phyloP scores from a whole-genome alignment of 129 eudicot genomes.

The Ambrosia artemisiifolia region DNA sequence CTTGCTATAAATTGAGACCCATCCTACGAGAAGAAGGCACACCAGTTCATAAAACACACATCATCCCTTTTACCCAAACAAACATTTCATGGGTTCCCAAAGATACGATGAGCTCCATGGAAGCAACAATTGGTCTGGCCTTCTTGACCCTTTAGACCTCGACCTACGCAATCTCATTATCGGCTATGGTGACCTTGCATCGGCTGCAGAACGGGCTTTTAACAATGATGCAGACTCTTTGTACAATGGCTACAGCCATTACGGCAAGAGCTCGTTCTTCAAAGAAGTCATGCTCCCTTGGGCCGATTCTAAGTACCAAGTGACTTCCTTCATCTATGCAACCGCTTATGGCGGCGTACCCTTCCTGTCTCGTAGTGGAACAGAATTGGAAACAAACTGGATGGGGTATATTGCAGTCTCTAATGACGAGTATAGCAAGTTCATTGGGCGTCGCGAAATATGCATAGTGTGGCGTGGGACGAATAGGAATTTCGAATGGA shows the following conservation, averaged over 20 bases:
- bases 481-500: slow-evolving; percentile 31
- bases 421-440: slow-evolving; percentile 37
- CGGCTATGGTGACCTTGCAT: slow-evolving; percentile 65
- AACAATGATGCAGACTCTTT: slow-evolving; percentile 50
- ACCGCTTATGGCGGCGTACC: not conserved
- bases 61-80: no score
- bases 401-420: slow-evolving; percentile 59
- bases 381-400: slow-evolving; percentile 47
- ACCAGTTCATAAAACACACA: not conserved
- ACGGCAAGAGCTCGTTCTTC: slow-evolving; percentile 25
- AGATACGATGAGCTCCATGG: slow-evolving; percentile 32
- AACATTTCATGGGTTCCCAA: slow-evolving; percentile 14
- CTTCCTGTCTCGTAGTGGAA: slow-evolving; percentile 13
- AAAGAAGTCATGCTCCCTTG: slow-evolving; percentile 25
- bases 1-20: slow-evolving; percentile 12
- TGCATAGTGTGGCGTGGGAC: slow-evolving; percentile 58
- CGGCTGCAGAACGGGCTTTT: slow-evolving; percentile 54
- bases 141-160: slow-evolving; percentile 62
- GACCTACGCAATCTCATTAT: slow-evolving; percentile 41
- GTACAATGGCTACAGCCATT: slow-evolving; percentile 42
- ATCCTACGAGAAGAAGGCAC: not conserved
- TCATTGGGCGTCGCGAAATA: slow-evolving; percentile 51
- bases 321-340: slow-evolving; percentile 35
- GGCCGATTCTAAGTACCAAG: slow-evolving; percentile 34
- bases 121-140: slow-evolving; percentile 48